Evolutionary conservation across 1,284 basidiomycete species (phyloP).

Genomic region (Tilletia setariae): DNA sequence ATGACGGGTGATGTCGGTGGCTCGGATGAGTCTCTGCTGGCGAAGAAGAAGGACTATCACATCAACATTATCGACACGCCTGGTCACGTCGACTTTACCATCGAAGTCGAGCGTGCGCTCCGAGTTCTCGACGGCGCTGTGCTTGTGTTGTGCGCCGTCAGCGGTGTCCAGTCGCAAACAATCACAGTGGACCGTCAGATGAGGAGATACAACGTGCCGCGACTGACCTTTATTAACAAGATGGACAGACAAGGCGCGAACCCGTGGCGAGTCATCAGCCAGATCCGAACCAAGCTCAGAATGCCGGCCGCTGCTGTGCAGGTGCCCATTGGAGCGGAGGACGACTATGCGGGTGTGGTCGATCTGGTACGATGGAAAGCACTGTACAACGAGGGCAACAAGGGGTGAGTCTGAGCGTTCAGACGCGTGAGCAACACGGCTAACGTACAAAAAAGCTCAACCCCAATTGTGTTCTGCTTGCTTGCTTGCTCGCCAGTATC

Average conservation of each 20-base stretch:
- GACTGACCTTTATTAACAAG: slow-evolving; percentile 97
- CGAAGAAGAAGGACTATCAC: slow-evolving; percentile 21
- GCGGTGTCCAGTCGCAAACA: slow-evolving; percentile 96
- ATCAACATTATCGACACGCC: slow-evolving; percentile 99
- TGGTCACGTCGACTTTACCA: slow-evolving; percentile 99
- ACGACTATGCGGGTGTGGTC: slow-evolving; percentile 81
- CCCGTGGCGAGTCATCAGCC: slow-evolving; percentile 89
- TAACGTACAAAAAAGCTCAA: not conserved
- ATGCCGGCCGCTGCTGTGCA: slow-evolving; percentile 94
- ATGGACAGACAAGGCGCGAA: slow-evolving; percentile 99
- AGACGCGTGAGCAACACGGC: not conserved
- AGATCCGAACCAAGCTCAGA: slow-evolving; percentile 86
- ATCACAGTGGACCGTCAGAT: slow-evolving; percentile 99
- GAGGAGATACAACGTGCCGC: slow-evolving; percentile 88
- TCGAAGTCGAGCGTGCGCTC: slow-evolving; percentile 95
- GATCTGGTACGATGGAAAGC: slow-evolving; percentile 94
- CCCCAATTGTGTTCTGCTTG: too few relatives aligned
- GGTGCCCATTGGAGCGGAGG: slow-evolving; percentile 89
- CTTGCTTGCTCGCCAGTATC: too few relatives aligned
- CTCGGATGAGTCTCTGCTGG: slow-evolving; percentile 31
- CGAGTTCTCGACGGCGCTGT: slow-evolving; percentile 96
- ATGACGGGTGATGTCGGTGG: slow-evolving; percentile 60
- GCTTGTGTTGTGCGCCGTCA: slow-evolving; percentile 91
- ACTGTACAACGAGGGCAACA: slow-evolving; percentile 88
- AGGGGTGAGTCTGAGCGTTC: slow-evolving; percentile 66